A percentile compares a stretch with the other conserved stretches of the same genome.
Evolutionary conservation across 345 rosid genomes (phyloP).

Genomic region (Corymbia maculata): DNA sequence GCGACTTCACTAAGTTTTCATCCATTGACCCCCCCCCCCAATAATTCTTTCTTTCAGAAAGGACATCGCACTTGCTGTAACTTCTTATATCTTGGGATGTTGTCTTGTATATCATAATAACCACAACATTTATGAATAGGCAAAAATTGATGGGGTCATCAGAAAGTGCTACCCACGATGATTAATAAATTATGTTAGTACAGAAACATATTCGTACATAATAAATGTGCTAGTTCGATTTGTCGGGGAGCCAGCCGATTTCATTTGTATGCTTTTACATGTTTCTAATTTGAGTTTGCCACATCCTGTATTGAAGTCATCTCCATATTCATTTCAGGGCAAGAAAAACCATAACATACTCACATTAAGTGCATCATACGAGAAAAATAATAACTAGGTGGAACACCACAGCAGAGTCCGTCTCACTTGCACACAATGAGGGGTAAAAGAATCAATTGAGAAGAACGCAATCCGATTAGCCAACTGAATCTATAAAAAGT

Average conservation of each 20-base stretch:
- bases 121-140: not conserved
- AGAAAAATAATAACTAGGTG: not conserved
- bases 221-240: not conserved
- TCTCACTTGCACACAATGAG: not conserved
- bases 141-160: not conserved
- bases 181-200: not conserved
- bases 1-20: constrained; percentile 1
- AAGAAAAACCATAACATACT: not conserved
- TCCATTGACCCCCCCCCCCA: not conserved
- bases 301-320: not conserved
- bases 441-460: not conserved
- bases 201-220: not conserved
- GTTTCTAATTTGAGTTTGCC: not conserved
- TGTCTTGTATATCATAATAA: not conserved
- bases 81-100: not conserved
- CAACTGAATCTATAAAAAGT: not conserved
- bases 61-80: not conserved
- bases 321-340: not conserved
- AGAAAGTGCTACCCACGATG: not conserved
- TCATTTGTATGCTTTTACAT: not conserved
- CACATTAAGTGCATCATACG: not conserved
- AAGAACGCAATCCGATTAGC: not conserved
- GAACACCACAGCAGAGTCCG: not conserved
- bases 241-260: not conserved
- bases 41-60: not conserved